Conservation (phyloP, 805 yeast species). For the Monosporozyma servazzii region DNA sequence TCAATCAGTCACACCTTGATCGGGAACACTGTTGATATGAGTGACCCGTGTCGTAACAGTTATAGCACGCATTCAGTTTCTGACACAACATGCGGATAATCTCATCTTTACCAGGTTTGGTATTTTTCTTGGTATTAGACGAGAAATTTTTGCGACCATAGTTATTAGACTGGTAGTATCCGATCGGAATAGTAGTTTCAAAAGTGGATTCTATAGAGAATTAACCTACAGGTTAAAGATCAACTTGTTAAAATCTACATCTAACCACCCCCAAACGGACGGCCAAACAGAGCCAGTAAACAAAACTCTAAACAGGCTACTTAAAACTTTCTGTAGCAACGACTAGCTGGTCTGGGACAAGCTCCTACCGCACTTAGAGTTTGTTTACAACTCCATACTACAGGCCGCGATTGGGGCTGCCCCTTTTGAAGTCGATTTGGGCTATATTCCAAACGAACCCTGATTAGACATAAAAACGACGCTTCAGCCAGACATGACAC, state of each 20-base stretch:
- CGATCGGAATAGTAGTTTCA: conserved; percentile 5
- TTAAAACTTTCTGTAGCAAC: not conserved
- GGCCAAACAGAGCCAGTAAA: conserved; percentile 6
- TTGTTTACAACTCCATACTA: conserved; percentile 4
- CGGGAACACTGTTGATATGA: too few species aligned
- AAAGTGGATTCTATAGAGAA: not conserved
- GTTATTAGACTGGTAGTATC: not conserved
- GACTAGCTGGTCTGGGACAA: not conserved
- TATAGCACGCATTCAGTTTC: too few species aligned
- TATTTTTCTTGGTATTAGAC: too few species aligned
- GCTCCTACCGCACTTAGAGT: conserved; percentile 5
- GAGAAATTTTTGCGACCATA: too few species aligned
- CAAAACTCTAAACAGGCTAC: conserved; percentile 1
- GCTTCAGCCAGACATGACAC: not conserved
- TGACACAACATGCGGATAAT: too few species aligned
- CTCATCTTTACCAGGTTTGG: too few species aligned
- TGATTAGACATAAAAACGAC: not conserved
- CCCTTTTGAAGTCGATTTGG: conserved; percentile 9
- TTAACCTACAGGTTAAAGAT: conserved; percentile 4
- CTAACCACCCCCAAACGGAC: conserved; percentile 3
- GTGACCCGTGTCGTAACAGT: too few species aligned
- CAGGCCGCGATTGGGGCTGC: not conserved
- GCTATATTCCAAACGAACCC: conserved; percentile 8
- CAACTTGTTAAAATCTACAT: not conserved
- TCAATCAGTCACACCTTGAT: too few species aligned